phyloP scores from a whole-genome alignment of 345 rosid species.

The Raphanus raphanistrum region DNA sequence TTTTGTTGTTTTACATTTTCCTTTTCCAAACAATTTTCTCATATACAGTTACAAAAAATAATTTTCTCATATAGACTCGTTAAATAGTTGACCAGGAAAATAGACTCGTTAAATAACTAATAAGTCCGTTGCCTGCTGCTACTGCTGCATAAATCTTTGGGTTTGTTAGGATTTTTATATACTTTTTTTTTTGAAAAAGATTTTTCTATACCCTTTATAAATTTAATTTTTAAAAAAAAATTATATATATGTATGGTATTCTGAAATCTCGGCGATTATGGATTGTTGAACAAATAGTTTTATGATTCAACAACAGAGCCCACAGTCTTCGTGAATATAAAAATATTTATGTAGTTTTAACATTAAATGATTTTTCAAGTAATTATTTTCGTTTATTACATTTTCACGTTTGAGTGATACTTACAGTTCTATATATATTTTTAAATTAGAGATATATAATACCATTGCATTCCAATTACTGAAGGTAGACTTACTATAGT shows the following conservation, averaged over 20 bases:
- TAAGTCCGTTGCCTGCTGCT: constrained; percentile 6
- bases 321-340: constrained; percentile 15
- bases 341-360: not conserved
- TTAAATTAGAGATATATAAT: too few species aligned
- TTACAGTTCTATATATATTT: too few species aligned
- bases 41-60: too few species aligned
- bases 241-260: not conserved
- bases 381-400: too few species aligned
- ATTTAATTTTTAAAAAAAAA: not conserved
- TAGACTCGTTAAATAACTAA: constrained; percentile 31
- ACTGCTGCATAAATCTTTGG: constrained; percentile 24
- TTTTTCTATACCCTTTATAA: not conserved
- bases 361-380: not conserved
- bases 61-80: not conserved
- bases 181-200: not conserved
- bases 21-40: not conserved
- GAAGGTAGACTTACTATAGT: too few species aligned
- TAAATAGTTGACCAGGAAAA: not conserved
- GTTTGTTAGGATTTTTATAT: constrained; percentile 28
- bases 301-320: constrained; percentile 29
- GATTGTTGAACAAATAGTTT: not conserved
- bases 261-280: constrained; percentile 11
- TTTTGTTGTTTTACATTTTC: not conserved
- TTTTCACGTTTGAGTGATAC: too few species aligned
- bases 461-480: too few species aligned